Percentiles rank a stretch among this genome's conserved stretches.
Conservation (phyloP, 768 basidiomycete genomes). For the Galerina marginata region DNA sequence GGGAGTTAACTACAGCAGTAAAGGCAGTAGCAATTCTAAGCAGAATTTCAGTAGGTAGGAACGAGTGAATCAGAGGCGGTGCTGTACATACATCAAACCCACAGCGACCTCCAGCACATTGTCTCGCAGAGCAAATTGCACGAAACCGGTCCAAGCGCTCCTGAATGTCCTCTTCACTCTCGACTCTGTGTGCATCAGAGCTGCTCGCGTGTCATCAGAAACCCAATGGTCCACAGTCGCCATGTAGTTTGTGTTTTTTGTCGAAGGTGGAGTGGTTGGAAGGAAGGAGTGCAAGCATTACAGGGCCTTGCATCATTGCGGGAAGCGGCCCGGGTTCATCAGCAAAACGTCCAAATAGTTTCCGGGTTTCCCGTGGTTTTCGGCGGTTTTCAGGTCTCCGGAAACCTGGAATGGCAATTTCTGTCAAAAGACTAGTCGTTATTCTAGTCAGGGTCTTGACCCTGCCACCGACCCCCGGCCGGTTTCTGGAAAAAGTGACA, state of each 20-base stretch:
- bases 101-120: constrained; percentile 53
- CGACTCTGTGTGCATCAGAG: constrained; percentile 25
- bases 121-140: constrained; percentile 41
- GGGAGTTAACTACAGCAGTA: constrained; percentile 45
- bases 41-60: background rate
- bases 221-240: constrained; percentile 13
- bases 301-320: too few species aligned
- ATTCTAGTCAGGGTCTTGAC: too few species aligned
- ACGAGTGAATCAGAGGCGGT: background rate
- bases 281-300: background rate
- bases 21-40: constrained; percentile 44
- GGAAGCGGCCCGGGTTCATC: too few species aligned
- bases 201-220: constrained; percentile 19
- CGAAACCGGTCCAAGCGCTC: constrained; percentile 35
- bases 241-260: background rate
- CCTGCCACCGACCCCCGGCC: too few species aligned
- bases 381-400: too few species aligned
- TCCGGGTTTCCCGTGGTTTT: too few species aligned
- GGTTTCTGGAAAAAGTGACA: too few species aligned
- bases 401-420: too few species aligned
- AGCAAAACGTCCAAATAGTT: too few species aligned
- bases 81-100: constrained; percentile 42
- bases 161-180: constrained; percentile 26
- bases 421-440: too few species aligned
- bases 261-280: background rate